These are phyloP conservation scores for Lablab purpureus DNA, from an alignment of 306 rosid genomes.

Conservation along the genomic window DNA sequence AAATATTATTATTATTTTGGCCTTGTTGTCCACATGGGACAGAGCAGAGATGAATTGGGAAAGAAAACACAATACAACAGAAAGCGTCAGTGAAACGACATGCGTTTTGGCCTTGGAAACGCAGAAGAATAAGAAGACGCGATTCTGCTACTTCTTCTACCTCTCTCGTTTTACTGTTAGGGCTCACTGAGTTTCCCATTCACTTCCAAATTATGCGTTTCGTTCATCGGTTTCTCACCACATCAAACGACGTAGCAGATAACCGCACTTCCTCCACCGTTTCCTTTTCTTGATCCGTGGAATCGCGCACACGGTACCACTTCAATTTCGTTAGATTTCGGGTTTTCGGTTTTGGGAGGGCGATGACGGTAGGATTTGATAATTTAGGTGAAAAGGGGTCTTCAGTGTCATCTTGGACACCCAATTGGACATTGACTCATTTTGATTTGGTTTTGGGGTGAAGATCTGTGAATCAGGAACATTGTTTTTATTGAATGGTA, in stretches of 20 bases:
- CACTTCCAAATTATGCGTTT: slow-evolving; percentile 44
- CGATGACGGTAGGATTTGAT: not conserved
- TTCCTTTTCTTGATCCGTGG: slow-evolving; percentile 33
- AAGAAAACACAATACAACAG: not conserved
- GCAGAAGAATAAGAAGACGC: slow-evolving; percentile 20
- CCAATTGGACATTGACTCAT: not conserved
- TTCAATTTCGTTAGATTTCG: slow-evolving; percentile 21
- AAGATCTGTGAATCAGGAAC: slow-evolving; percentile 24
- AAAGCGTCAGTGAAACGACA: slow-evolving; percentile 19
- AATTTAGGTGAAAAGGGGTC: not conserved
- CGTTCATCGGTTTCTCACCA: not conserved
- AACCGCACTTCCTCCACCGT: slow-evolving; percentile 15
- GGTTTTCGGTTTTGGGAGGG: slow-evolving; percentile 35
- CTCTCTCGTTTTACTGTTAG: slow-evolving; percentile 30
- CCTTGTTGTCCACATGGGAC: not conserved
- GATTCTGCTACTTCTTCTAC: slow-evolving; percentile 31
- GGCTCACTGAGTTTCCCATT: slow-evolving; percentile 20
- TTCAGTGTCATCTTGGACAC: slow-evolving; percentile 18
- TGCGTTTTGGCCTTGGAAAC: slow-evolving; percentile 39
- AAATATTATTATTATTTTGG: not conserved
- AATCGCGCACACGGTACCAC: slow-evolving; percentile 41
- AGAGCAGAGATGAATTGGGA: not conserved
- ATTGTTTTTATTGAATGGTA: not conserved
- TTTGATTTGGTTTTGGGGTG: slow-evolving; percentile 32
- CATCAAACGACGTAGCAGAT: not conserved